phyloP scores from a whole-genome alignment of 345 rosid species.

The Turritis glabra region DNA sequence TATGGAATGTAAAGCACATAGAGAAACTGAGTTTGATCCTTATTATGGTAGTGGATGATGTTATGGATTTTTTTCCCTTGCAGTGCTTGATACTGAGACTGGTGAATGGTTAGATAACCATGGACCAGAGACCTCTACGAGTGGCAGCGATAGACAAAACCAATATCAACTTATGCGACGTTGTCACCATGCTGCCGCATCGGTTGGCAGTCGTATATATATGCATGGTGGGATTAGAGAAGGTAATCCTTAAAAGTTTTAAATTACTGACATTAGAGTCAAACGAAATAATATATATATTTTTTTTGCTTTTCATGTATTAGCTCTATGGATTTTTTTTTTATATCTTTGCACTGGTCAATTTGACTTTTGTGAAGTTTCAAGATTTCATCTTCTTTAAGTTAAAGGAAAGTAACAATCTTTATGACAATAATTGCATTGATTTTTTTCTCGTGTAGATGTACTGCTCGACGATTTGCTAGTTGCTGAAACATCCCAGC shows the following conservation, averaged over 20 bases:
- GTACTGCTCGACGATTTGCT: slow-evolving; percentile 66
- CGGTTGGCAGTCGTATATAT: slow-evolving; percentile 67
- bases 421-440: background rate
- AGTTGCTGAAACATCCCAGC: slow-evolving; percentile 62
- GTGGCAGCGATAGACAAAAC: slow-evolving; percentile 42
- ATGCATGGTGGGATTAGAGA: slow-evolving; percentile 72
- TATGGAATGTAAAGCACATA: background rate
- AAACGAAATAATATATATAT: background rate
- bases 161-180: slow-evolving; percentile 69
- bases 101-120: slow-evolving; percentile 71
- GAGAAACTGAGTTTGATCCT: background rate
- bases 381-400: background rate
- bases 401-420: background rate
- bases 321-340: background rate
- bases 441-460: slow-evolving; percentile 47
- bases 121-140: slow-evolving; percentile 59
- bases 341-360: background rate
- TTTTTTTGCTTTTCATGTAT: background rate
- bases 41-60: background rate
- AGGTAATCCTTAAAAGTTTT: slow-evolving; percentile 45
- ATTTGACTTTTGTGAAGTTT: background rate
- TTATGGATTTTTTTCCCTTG: background rate
- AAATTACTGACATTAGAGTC: background rate
- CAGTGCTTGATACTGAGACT: slow-evolving; percentile 77
- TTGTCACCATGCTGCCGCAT: slow-evolving; percentile 80